A percentile compares a stretch with the other conserved stretches of the same genome.
These are phyloP conservation scores for Helicocarpus griseus DNA, from an alignment of 2,329 filamentous ascomycete species.

Conservation along the genomic window DNA sequence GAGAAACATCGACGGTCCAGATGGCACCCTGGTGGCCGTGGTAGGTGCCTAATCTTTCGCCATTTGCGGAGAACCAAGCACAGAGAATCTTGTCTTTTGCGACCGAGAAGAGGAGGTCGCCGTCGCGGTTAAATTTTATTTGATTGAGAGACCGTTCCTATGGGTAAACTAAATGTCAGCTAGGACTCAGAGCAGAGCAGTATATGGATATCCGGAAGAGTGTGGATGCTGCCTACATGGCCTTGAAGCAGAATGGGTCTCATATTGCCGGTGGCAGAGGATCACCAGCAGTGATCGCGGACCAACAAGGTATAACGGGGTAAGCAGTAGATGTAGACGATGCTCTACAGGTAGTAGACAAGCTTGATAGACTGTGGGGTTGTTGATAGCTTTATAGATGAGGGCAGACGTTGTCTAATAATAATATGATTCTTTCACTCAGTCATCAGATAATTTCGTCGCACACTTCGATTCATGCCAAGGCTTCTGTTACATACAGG, in stretches of 20 bases:
- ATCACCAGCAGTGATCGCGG: not conserved
- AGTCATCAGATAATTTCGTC: conserved; percentile 5
- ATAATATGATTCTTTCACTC: not conserved
- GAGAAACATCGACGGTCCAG: conserved; percentile 97
- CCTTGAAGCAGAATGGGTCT: conserved; percentile 92
- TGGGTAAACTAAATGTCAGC: conserved; percentile 13
- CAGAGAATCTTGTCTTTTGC: conserved; percentile 95
- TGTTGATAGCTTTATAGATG: not conserved
- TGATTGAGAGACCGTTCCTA: conserved; percentile 89
- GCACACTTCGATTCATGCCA: conserved; percentile 8
- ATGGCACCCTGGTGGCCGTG: conserved; percentile 94
- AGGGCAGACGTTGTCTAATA: not conserved
- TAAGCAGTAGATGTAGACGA: not conserved
- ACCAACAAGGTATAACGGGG: not conserved
- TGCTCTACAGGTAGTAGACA: not conserved
- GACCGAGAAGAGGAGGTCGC: conserved; percentile 92
- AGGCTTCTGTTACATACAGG: conserved; percentile 5
- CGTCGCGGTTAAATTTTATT: conserved; percentile 91
- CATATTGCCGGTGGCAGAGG: conserved; percentile 52
- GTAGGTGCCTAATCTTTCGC: conserved; percentile 94
- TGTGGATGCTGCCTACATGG: conserved; percentile 51
- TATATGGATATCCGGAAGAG: not conserved
- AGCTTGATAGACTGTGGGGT: not conserved
- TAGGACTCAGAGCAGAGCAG: conserved; percentile 4
- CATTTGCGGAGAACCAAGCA: conserved; percentile 95